A percentile compares a stretch with the other conserved stretches of the same genome.
Evolutionary conservation across 2,329 filamentous ascomycete genomes (phyloP).

Genomic region (Aspergillus calidoustus): DNA sequence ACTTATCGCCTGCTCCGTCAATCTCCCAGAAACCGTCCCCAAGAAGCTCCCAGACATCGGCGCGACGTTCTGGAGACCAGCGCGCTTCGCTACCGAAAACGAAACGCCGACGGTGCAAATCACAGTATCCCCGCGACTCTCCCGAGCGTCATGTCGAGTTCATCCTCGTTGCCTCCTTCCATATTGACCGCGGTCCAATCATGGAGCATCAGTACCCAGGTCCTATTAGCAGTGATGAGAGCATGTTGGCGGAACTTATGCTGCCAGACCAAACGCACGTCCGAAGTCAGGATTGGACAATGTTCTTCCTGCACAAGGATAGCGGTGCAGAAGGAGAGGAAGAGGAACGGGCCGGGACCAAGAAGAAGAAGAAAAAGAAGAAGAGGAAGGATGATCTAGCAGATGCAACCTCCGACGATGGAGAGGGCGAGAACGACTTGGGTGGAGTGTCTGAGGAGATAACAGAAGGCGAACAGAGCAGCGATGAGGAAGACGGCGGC

Average conservation of each 20-base stretch:
- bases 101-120: conserved; percentile 63
- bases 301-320: conserved; percentile 98
- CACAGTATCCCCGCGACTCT: conserved; percentile 75
- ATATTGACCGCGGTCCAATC: conserved; percentile 91
- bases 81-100: conserved; percentile 46
- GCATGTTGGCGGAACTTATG: conserved; percentile 98
- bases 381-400: conserved; percentile 52
- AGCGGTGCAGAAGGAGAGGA: conserved; percentile 82
- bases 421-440: conserved; percentile 53
- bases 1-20: conserved; percentile 65
- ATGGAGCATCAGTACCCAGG: conserved; percentile 99
- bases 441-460: conserved; percentile 55
- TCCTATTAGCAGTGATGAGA: conserved; percentile 93
- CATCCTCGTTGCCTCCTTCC: conserved; percentile 94
- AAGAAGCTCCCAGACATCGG: conserved; percentile 51
- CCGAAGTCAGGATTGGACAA: conserved; percentile 96
- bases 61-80: conserved; percentile 42
- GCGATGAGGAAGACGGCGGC: conserved; percentile 68
- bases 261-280: conserved; percentile 95
- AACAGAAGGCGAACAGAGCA: conserved; percentile 49
- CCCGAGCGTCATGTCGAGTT: conserved; percentile 97
- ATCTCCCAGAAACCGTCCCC: conserved; percentile 55
- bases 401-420: conserved; percentile 45
- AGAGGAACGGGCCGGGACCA: conserved; percentile 56
- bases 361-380: conserved; percentile 49